Base-by-base conservation (phyloP, 2,329 filamentous ascomycete genomes). In the Lecanicillium sp. region DNA sequence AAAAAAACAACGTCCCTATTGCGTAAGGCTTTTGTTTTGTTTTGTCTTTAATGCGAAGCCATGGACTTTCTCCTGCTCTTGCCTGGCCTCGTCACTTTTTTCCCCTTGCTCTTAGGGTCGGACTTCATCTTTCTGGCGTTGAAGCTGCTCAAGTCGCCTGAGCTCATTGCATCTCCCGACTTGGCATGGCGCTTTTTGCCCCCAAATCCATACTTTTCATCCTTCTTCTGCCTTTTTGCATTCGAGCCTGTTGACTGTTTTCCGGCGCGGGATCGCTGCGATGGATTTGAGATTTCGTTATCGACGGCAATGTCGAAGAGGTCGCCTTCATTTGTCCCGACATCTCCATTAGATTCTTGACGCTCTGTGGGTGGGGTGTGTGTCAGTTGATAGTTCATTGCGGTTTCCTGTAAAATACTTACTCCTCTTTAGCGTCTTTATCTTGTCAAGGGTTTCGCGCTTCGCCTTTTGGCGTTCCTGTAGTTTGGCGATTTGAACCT, bases 361-460 rank as follows among this genome's bases (percentile, higher is more conserved):
- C 90, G 87, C 73, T 95, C 89, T 95, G 52, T 48, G n/a, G 27
- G 22, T 25, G 6, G 22, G 18, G n/a, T 37, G 37, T 46, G 38
- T 18, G 43, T 18, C 8, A 35, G 13, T 34, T n/a, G 9, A n/a
- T n/a, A n/a, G 22, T 25, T 11, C 7, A 25, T 11, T 7, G 22
- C 22, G 11, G 22, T 25, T 25, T 6, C 11, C 6, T 7, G 22
- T 25, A 6, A 25, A 7, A 15, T 29, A 75, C 86, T 51, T 75
- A 96, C 90, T 98, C 70, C 89, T 79, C 79, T 98, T 98, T 52
- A 98, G 68, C 19, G 78, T 75, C 65, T 89, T 88, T 56, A 98
- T 95, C 74, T 95, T 95, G 51, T 96, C 92, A 47, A 98, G 68
- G 4, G 88, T 94, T 46, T 94, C 85, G 52, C 79, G 80, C 80